These are phyloP conservation scores for Cadophora sp. DNA, from an alignment of 2,329 filamentous ascomycete species.

Conservation along the genomic window DNA sequence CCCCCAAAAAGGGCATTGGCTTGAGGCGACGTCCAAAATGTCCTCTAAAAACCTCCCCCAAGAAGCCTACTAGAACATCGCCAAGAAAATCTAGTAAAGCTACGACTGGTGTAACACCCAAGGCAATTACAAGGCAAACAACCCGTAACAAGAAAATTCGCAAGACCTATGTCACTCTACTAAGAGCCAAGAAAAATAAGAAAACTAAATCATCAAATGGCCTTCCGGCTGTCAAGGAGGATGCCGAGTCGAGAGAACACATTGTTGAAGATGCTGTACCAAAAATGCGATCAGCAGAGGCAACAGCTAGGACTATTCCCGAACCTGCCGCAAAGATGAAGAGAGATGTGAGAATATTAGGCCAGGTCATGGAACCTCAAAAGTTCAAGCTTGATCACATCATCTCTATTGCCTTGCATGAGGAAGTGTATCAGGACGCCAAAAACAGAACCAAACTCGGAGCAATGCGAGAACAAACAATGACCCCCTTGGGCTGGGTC, in stretches of 20 bases:
- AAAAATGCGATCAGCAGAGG: not conserved
- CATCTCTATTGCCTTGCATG: constrained; percentile 4
- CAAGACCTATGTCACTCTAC: no score
- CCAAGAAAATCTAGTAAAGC: not conserved
- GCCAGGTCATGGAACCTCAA: not conserved
- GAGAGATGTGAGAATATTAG: not conserved
- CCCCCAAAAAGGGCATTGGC: not conserved
- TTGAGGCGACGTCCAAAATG: not conserved
- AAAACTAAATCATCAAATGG: not conserved
- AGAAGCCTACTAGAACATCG: not conserved
- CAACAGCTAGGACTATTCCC: no score
- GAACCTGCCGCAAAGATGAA: not conserved
- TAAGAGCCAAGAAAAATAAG: not conserved
- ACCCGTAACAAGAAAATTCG: no score
- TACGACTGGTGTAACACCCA: not conserved
- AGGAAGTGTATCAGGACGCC: not conserved
- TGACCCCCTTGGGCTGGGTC: constrained; percentile 7
- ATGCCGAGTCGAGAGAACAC: not conserved
- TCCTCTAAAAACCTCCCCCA: not conserved
- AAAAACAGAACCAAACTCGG: not conserved
- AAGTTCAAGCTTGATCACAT: constrained; percentile 5
- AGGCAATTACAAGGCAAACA: not conserved
- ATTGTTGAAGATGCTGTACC: not conserved
- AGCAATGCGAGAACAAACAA: constrained; percentile 4
- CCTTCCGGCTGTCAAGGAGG: not conserved